These are phyloP conservation scores for Ophiostoma perfectum DNA, from an alignment of 2,329 filamentous ascomycete genomes.

Conservation along the genomic window DNA sequence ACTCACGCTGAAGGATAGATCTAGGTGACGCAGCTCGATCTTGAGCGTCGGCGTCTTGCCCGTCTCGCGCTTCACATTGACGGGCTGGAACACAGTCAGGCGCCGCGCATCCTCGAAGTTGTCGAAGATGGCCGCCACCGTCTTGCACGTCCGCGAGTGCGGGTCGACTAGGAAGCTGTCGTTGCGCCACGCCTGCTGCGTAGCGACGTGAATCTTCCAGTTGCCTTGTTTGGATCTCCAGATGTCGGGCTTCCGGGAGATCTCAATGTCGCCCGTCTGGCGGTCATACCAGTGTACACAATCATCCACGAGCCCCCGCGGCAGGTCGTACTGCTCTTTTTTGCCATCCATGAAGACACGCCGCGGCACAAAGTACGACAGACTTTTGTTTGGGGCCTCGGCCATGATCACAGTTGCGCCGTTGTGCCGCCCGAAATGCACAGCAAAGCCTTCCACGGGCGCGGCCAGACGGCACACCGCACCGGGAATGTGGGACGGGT, in stretches of 20 bases:
- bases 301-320: constrained; percentile 42
- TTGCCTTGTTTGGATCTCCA: constrained; percentile 30
- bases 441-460: neutral
- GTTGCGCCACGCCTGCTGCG: constrained; percentile 10
- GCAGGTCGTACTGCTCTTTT: constrained; percentile 47
- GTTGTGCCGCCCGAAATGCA: neutral
- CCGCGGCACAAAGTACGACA: constrained; percentile 19
- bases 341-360: neutral
- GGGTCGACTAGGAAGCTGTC: constrained; percentile 45
- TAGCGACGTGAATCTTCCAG: neutral
- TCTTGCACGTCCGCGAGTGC: constrained; percentile 36
- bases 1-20: constrained; percentile 52
- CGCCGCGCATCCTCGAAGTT: constrained; percentile 43
- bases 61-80: constrained; percentile 30
- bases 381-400: neutral
- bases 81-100: constrained; percentile 45
- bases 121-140: constrained; percentile 42
- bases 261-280: constrained; percentile 39
- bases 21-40: constrained; percentile 47
- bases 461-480: constrained; percentile 44
- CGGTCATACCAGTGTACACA: constrained; percentile 59
- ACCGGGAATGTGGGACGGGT: constrained; percentile 45
- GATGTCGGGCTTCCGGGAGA: constrained; percentile 34
- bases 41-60: neutral
- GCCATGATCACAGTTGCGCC: neutral